phyloP scores from a whole-genome alignment of 768 basidiomycete species.

The Wakefieldia striispora region DNA sequence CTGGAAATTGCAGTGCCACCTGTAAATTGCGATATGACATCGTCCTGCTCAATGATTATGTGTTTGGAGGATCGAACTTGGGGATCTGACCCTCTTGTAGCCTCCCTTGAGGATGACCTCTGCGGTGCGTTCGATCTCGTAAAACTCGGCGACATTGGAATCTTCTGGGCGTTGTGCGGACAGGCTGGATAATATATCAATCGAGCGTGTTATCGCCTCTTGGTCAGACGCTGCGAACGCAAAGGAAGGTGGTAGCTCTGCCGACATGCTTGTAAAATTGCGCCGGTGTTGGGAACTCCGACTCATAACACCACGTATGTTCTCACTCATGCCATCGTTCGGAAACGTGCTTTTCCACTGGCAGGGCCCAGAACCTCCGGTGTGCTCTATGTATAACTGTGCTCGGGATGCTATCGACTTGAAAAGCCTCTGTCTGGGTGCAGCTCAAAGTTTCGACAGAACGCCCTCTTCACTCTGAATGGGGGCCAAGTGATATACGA shows the following conservation, averaged over 20 bases:
- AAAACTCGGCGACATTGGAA: conserved; percentile 58
- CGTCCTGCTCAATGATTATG: background rate
- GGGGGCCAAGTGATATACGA: too few relatives aligned
- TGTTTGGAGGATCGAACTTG: background rate
- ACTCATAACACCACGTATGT: too few relatives aligned
- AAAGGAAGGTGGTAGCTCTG: conserved; percentile 5
- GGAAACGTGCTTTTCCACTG: too few relatives aligned
- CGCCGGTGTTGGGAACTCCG: too few relatives aligned
- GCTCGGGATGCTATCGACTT: too few relatives aligned
- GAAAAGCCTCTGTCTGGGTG: too few relatives aligned
- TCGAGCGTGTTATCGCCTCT: conserved; percentile 57
- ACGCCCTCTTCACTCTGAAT: too few relatives aligned
- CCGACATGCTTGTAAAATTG: conserved; percentile 9
- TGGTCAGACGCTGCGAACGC: conserved; percentile 58
- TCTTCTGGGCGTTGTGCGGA: conserved; percentile 29
- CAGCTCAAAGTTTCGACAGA: too few relatives aligned
- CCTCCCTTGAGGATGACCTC: conserved; percentile 55
- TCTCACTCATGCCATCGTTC: too few relatives aligned
- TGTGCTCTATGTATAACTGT: too few relatives aligned
- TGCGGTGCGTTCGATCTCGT: conserved; percentile 71
- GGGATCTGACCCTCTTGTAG: conserved; percentile 63
- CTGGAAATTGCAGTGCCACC: conserved; percentile 94
- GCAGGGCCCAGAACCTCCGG: too few relatives aligned
- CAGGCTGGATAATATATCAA: conserved; percentile 45
- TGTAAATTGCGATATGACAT: conserved; percentile 24